Base-by-base conservation (phyloP, 495 filamentous ascomycete genomes). In the Hypomontagnella monticulosa region DNA sequence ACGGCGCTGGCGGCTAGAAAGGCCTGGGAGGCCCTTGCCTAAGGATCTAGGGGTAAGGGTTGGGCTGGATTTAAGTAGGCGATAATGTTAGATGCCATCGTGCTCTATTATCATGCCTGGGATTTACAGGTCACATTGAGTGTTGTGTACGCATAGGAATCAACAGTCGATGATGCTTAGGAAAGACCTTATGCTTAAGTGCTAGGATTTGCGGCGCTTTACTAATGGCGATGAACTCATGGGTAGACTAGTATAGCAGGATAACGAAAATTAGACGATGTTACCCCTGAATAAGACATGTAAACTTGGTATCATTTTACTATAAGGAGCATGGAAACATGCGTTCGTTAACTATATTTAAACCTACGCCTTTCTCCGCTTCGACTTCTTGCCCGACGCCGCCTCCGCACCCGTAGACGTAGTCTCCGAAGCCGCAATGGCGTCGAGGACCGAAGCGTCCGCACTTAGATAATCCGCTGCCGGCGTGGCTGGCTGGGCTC, bases 351-450 rank as follows among this genome's bases (percentile, higher is more conserved):
- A 53, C 37, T 23, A 40, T 5, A 44, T 32, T 30, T 15, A 8
- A 1, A 53, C 36, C 67, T 69, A 83, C 11, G 74, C 79, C 75
- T 80, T 83, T 66, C 79, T 80, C 59, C 76, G 71, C 75, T 76
- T 81, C 9, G 73, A 75, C 65, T 78, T 79, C 65, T 80, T 80
- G n/a, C 44, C 66, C 4, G 56, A 51, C 6, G 57, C 47, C 10
- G 63, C 61, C 33, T 70, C 71, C 7, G 74, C 70, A 14, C 68
- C 66, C 10, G 66, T 69, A 51, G 70, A 66, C 9, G 69, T 63
- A 14, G 67, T 56, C 44, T 69, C 67, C 30, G 75, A 75, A 46
- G 70, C 71, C 15, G 74, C 70, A 43, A 83, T 63, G 44, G 76
- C 72, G 18, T 78, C 79, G 42, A 83, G 36, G 40, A 81, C 72